A percentile compares a stretch with the other conserved stretches of the same genome.
Conservation (phyloP, 768 basidiomycete species). For the Strobilomyces dryophilus region DNA sequence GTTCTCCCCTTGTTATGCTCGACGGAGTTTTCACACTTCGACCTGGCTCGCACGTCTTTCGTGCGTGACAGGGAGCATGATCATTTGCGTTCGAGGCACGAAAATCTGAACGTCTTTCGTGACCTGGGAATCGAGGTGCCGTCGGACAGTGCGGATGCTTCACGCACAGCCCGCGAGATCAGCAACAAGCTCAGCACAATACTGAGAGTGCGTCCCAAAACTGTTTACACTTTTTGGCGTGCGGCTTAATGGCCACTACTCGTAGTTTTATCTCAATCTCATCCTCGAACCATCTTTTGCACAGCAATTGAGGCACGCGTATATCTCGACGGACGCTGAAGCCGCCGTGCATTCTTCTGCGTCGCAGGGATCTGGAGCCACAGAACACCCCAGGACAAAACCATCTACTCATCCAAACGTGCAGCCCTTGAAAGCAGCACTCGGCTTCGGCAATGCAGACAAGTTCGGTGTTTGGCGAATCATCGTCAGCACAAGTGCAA, state of each 20-base stretch:
- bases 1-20: slow-evolving; percentile 18
- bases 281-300: slow-evolving; percentile 18
- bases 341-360: not conserved
- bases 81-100: slow-evolving; percentile 21
- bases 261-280: slow-evolving; percentile 25
- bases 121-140: slow-evolving; percentile 30
- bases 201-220: slow-evolving; percentile 25
- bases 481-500: slow-evolving; percentile 48
- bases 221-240: not conserved
- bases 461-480: slow-evolving; percentile 67
- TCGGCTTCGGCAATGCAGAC: slow-evolving; percentile 54
- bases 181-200: slow-evolving; percentile 21
- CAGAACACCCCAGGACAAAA: slow-evolving; percentile 2
- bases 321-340: not conserved
- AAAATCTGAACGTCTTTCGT: slow-evolving; percentile 6
- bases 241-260: slow-evolving; percentile 1
- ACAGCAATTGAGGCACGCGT: slow-evolving; percentile 7
- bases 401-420: slow-evolving; percentile 41
- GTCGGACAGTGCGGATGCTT: slow-evolving; percentile 15
- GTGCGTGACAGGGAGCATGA: slow-evolving; percentile 23
- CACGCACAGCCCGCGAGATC: slow-evolving; percentile 13
- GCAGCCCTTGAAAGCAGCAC: slow-evolving; percentile 56
- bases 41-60: not conserved
- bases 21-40: slow-evolving; percentile 4
- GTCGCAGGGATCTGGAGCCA: not conserved